phyloP scores from a whole-genome alignment of 441 rosid genomes.

The Erodium trifolium region DNA sequence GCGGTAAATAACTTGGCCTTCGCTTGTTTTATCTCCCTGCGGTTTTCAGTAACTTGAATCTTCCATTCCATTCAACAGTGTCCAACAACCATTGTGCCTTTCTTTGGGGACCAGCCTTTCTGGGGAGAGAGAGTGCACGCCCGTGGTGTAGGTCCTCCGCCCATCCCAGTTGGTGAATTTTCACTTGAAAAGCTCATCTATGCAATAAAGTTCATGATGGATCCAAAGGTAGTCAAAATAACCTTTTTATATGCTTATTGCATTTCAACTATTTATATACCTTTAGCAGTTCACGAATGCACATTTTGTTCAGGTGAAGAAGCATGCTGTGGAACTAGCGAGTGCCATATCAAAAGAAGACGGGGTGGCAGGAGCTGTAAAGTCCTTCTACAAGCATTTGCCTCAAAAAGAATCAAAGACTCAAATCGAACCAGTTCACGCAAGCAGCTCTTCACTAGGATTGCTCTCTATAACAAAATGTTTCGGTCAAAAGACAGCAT shows the following conservation, averaged over 20 bases:
- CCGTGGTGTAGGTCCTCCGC: conserved; percentile 37
- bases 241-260: neutral
- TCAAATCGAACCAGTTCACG: neutral
- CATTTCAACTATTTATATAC: neutral
- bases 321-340: conserved; percentile 31
- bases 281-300: neutral
- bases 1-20: conserved; percentile 23
- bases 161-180: conserved; percentile 36
- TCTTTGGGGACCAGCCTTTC: conserved; percentile 45
- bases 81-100: conserved; percentile 41
- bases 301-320: conserved; percentile 24
- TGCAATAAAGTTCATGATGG: conserved; percentile 36
- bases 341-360: conserved; percentile 36
- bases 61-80: conserved; percentile 21
- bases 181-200: conserved; percentile 32
- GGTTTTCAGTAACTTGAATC: neutral
- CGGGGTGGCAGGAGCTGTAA: conserved; percentile 39
- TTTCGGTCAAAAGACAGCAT: too few species aligned
- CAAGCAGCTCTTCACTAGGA: neutral
- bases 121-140: conserved; percentile 44
- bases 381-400: conserved; percentile 37
- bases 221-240: conserved; percentile 26
- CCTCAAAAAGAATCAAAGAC: conserved; percentile 14
- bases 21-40: neutral
- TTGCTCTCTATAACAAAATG: too few species aligned